phyloP scores from a whole-genome alignment of 345 rosid genomes.

The Eucalyptus cloeziana region DNA sequence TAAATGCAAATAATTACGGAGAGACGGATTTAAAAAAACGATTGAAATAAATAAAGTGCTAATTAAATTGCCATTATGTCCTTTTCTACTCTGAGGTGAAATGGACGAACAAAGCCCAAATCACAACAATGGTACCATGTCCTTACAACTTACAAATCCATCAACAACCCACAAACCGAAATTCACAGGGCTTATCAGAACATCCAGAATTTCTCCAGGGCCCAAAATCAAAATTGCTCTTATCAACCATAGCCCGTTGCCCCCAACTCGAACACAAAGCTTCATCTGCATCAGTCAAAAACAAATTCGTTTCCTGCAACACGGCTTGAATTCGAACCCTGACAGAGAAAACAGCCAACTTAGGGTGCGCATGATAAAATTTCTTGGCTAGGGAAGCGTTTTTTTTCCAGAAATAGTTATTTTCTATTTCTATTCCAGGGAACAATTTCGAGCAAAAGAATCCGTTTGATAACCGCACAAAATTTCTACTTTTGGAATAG shows the following conservation, averaged over 20 bases:
- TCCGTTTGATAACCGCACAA: too few species aligned
- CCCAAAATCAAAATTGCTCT: neutral
- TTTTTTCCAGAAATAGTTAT: too few species aligned
- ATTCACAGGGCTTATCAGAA: too few species aligned
- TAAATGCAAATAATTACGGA: neutral
- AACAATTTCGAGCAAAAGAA: too few species aligned
- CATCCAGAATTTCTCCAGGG: neutral
- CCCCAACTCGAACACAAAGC: neutral
- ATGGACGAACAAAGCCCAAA: too few species aligned
- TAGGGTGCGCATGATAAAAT: too few species aligned
- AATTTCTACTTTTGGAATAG: too few species aligned
- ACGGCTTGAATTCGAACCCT: neutral
- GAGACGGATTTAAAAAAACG: rapidly evolving
- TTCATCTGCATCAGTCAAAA: neutral
- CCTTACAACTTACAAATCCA: too few species aligned
- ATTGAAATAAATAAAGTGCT: neutral
- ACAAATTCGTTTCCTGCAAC: neutral
- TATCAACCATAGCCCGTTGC: rapidly evolving
- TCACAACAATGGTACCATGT: too few species aligned
- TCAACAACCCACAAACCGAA: too few species aligned
- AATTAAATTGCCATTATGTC: neutral
- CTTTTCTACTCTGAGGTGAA: neutral
- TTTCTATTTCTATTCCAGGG: too few species aligned
- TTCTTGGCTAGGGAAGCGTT: too few species aligned
- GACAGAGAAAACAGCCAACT: neutral